Conservation (phyloP, 1,284 basidiomycete species). For the Ceratobasidium sp. region DNA sequence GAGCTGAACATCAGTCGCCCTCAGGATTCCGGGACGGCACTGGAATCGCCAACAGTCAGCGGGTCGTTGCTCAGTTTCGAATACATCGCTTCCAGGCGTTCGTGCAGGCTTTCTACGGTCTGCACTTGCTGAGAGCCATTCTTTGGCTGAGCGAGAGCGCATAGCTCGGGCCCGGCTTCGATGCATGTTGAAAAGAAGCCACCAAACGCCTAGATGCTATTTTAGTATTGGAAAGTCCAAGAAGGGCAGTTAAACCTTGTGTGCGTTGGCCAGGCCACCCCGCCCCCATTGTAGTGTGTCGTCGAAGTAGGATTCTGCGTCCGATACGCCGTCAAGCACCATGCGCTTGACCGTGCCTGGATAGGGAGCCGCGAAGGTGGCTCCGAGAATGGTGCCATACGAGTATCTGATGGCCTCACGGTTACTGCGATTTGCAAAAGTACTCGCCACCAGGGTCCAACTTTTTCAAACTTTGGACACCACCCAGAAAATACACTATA, state of each 20-base stretch:
- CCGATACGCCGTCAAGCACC: conserved; percentile 44
- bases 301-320: conserved; percentile 41
- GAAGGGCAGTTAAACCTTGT: conserved; percentile 33
- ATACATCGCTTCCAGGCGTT: conserved; percentile 5
- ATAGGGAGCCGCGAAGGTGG: conserved; percentile 42
- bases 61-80: not conserved
- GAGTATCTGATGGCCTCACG: conserved; percentile 28
- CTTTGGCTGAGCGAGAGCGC: not conserved
- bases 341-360: conserved; percentile 41
- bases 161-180: not conserved
- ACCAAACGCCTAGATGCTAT: not conserved
- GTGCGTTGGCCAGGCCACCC: conserved; percentile 40
- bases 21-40: not conserved
- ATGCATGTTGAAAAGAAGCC: conserved; percentile 36
- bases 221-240: not conserved
- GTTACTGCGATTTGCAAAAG: no score
- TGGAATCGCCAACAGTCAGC: not conserved
- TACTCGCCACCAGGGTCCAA: no score
- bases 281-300: conserved; percentile 42
- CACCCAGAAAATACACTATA: no score
- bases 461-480: no score
- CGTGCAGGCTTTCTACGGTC: conserved; percentile 13
- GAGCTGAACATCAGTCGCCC: conserved; percentile 1
- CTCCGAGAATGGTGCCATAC: conserved; percentile 45
- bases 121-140: not conserved